Evolutionary conservation across 2,329 filamentous ascomycete genomes (phyloP), one percentile per base, ranked within the genome.

Genomic region (Fusarium vanettenii): DNA sequence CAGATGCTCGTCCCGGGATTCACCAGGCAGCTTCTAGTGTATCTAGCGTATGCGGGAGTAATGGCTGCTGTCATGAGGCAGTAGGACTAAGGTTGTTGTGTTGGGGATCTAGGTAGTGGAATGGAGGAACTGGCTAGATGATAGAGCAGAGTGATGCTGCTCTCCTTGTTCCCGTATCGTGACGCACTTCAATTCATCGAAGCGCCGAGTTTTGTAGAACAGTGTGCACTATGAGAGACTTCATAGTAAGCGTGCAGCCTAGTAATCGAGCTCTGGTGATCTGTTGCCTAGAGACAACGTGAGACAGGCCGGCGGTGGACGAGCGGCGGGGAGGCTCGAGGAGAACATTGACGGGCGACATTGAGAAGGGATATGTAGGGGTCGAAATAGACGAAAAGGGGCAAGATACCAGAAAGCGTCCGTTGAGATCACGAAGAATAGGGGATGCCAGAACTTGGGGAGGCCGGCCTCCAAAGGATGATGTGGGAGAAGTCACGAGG

Each of bases 21-120:
- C 35, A 67, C 63, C 4, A 63, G 39, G 8, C 69, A 71, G 37
- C 67, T 72, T 9, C 43, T 72, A 14, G 67, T 60, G 2, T 70
- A 63, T 18, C 37, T 72, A 13, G 59, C 69, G 4, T 72, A 71
- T 18, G 67, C 69, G 9, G 66, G 67, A 13, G 63, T 72, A 7
- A 63, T 71, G 52, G 69, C 69, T 2, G 57, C 69, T 13, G 59
- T 71, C 9, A 56, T 72, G 67, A 67, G 64, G 22, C 29, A 64
- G 13, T 60, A 63, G 31, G 69, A 50, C 16, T 60, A 29, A 61
- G 25, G 20, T 2, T 6, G 33, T 20, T 16, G 6, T n/a, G 11
- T 13, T 27, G 11, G 37, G 50, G 11, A 7, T 22, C 48, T 1
- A 18, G 7, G 37, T 25, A 13, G 16, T 29, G 9, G 20, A 33